Evolutionary conservation across 768 basidiomycete species (phyloP).

Genomic region (Russula virescens): DNA sequence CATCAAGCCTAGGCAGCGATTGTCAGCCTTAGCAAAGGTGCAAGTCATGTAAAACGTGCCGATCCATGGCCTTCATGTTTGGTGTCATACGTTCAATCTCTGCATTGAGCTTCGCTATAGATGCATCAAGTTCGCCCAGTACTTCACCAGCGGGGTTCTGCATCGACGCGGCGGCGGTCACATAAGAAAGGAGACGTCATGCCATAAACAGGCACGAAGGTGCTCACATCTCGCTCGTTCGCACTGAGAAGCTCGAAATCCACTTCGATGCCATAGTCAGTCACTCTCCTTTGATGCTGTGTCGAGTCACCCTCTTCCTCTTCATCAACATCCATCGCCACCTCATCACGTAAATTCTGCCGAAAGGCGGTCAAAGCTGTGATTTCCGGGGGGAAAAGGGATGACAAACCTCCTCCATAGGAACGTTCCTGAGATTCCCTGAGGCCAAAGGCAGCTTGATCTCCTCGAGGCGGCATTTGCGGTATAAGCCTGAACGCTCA

Average conservation of each 20-base stretch:
- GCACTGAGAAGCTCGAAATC: constrained; percentile 73
- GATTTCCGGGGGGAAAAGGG: neutral
- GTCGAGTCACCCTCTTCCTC: constrained; percentile 52
- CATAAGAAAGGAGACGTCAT: neutral
- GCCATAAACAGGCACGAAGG: neutral
- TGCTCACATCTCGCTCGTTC: constrained; percentile 60
- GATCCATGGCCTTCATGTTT: constrained; percentile 94
- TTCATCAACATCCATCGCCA: constrained; percentile 89
- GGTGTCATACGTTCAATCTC: constrained; percentile 95
- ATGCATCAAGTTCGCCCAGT: constrained; percentile 67
- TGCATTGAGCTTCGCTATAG: constrained; percentile 58
- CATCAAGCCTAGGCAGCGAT: constrained; percentile 55
- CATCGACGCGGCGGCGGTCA: neutral
- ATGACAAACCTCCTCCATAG: constrained; percentile 85
- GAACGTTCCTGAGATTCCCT: constrained; percentile 79
- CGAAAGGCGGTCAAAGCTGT: neutral
- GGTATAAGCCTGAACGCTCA: constrained; percentile 81
- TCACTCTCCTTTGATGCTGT: constrained; percentile 63
- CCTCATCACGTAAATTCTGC: constrained; percentile 76
- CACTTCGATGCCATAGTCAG: constrained; percentile 86
- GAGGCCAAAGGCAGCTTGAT: constrained; percentile 70
- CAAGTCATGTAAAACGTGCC: constrained; percentile 39
- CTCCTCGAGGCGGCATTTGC: constrained; percentile 91
- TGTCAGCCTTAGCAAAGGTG: neutral
- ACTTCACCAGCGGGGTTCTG: constrained; percentile 59